Evolutionary conservation across 2,329 filamentous ascomycete genomes (phyloP), one percentile per base, ranked within the genome.

Genomic region (Aureobasidium lini): DNA sequence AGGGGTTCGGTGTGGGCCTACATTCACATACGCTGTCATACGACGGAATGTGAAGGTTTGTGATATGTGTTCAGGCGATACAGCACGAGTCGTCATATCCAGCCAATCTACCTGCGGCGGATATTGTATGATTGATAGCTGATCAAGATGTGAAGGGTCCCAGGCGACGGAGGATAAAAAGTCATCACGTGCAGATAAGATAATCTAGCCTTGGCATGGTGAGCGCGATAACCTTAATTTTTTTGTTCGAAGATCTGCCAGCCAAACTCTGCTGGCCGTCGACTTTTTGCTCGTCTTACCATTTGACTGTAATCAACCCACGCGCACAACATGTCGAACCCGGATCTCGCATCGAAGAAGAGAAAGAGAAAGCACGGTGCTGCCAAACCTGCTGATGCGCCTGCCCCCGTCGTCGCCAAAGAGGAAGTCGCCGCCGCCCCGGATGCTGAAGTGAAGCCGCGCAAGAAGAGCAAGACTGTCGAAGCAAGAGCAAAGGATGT

Each of bases 301-400:
- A 31, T 43, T 9, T n/a, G 6, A 47, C 28, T 9, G 8, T 16
- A 29, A 28, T 13, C 5, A 6, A n/a, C 15, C 29, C 28, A 32
- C 50, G n/a, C 50, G 34, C n/a, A 46, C 64, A 70, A 62, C 31
- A 75, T 75, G 71, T 69, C 71, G 48, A 63, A 71, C 60, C 64
- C 68, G 57, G 73, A 75, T 57, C 67, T 73, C 47, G 71, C 75
- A 28, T 69, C 71, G 8, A 77, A 75, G 61, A 79, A 79, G 69
- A 73, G 76, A 56, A 79, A 79, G 72, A 69, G 77, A 64, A 79
- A 77, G 69, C 76, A 78, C 64, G 72, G 69, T 61, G 68, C 66
- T 66, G 29, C 60, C 13, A 62, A 73, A 54, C 67, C 68, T 59
- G 64, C 66, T 29, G 70, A 71, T 10, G 68, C 39, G 69, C 47